Conservation (phyloP, 805 yeast species). For the Zygoascus ofunaensis region DNA sequence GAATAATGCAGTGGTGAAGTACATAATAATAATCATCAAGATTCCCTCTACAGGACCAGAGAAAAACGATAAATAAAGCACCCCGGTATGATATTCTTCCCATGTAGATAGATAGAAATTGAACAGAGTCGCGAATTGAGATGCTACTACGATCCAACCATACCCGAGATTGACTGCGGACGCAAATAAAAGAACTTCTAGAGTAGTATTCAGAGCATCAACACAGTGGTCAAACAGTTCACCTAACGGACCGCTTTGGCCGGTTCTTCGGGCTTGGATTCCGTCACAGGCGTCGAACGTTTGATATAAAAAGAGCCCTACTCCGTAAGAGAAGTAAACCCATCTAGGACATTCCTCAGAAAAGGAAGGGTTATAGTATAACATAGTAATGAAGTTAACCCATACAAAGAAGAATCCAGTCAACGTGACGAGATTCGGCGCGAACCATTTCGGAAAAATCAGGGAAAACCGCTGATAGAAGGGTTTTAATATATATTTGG, state of each 20-base stretch:
- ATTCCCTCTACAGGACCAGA: conserved; percentile 97
- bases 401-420: conserved; percentile 67
- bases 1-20: conserved; percentile 49
- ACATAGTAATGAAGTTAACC: conserved; percentile 51
- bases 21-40: conserved; percentile 47
- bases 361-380: conserved; percentile 65
- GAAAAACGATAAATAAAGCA: conserved; percentile 62
- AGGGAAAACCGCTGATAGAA: conserved; percentile 71
- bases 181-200: conserved; percentile 59
- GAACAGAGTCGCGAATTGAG: conserved; percentile 26
- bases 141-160: conserved; percentile 40
- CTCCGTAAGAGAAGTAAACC: conserved; percentile 68
- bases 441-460: conserved; percentile 78
- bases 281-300: conserved; percentile 97
- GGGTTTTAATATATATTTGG: conserved; percentile 67
- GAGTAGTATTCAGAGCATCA: conserved; percentile 58
- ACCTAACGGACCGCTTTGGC: conserved; percentile 91
- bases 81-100: conserved; percentile 92
- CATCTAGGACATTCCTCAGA: conserved; percentile 55
- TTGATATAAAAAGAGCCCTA: conserved; percentile 82
- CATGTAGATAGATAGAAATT: conserved; percentile 87
- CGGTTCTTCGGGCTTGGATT: conserved; percentile 87
- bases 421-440: conserved; percentile 76
- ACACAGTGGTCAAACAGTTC: conserved; percentile 87
- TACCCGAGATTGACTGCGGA: conserved; percentile 64